Base-by-base conservation (phyloP, 768 basidiomycete species). In the Mycena venus region DNA sequence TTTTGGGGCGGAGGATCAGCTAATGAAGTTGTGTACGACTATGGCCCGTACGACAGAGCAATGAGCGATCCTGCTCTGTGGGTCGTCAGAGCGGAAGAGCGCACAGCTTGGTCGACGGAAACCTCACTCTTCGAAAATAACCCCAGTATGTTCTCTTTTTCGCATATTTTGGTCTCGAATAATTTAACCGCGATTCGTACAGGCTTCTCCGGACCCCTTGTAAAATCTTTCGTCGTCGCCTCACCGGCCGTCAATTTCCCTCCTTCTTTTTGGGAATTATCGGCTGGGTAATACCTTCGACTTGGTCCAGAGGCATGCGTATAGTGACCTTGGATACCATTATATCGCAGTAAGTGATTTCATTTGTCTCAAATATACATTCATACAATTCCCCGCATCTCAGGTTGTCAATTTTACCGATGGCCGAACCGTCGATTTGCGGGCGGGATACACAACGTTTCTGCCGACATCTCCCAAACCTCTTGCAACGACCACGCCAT, bases 21-120 rank as follows among this genome's bases (percentile, higher is more conserved):
- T 4, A 29, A 49, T 34, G 32, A 14, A 19, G 34, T 55, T 10
- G 21, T 60, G 11, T 65, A 68, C 31, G 65, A 68, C 47, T 74
- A 62, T 47, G 44, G 25, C 3, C 34, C 23, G 27, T 70, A 70
- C 34, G 61, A 74, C 27, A 40, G 25, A 17, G 63, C 68, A 2
- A 59, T 67, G 68, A 65, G 55, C 47, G 74, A 75, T 23, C 55
- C 74, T 17, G 55, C 11, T 11, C 38, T 64, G 4, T 75, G 68
- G 74, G 42, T 61, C 21, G 53, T 75, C 55, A 70, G 53, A 19
- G 74, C 74, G 3, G 74, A 75, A 62, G 68, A 75, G 27, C 68
- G 74, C 25, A 17, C 8, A 17, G 55, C 55, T 34, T 75, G 68
- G 68, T n/a, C 49, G 14, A 66, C 74, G 14, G 74, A 60, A 32